These are phyloP conservation scores for Venturiaceae sp. DNA, from an alignment of 2,329 filamentous ascomycete species.

Conservation along the genomic window DNA sequence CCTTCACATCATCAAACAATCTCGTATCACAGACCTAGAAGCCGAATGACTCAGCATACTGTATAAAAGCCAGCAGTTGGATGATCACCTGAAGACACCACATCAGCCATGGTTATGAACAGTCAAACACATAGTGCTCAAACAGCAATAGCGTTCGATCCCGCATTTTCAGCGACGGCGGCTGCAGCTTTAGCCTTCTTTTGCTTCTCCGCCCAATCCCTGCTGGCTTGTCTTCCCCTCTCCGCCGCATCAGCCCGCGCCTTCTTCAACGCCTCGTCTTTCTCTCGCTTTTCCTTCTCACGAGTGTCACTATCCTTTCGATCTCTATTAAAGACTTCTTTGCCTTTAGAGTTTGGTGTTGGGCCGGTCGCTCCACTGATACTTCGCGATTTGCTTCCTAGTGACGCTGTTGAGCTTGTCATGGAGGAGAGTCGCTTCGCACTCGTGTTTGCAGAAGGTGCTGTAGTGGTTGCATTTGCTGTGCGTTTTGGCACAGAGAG, in stretches of 20 bases:
- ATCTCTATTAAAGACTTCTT: constrained; percentile 36
- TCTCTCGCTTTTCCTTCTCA: constrained; percentile 31
- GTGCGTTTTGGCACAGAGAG: not conserved
- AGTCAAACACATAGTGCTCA: not conserved
- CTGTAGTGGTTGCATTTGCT: not conserved
- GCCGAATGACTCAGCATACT: too few relatives aligned
- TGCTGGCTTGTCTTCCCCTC: constrained; percentile 29
- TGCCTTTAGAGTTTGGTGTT: constrained; percentile 29
- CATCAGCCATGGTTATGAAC: not conserved
- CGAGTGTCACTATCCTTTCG: constrained; percentile 28
- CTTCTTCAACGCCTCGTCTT: constrained; percentile 37
- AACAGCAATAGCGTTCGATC: not conserved
- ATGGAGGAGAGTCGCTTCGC: not conserved
- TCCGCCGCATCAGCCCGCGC: constrained; percentile 37
- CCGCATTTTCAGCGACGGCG: not conserved
- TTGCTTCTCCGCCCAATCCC: constrained; percentile 41
- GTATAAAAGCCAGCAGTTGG: not conserved
- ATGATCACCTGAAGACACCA: not conserved
- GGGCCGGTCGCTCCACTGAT: not conserved
- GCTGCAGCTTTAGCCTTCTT: constrained; percentile 18
- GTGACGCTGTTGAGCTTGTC: not conserved
- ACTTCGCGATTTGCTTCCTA: not conserved
- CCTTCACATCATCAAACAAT: too few relatives aligned
- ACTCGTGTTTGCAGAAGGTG: not conserved
- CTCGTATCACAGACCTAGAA: too few relatives aligned